phyloP scores from a whole-genome alignment of 83 land plant species.

The Diphasiastrum complanatum region DNA sequence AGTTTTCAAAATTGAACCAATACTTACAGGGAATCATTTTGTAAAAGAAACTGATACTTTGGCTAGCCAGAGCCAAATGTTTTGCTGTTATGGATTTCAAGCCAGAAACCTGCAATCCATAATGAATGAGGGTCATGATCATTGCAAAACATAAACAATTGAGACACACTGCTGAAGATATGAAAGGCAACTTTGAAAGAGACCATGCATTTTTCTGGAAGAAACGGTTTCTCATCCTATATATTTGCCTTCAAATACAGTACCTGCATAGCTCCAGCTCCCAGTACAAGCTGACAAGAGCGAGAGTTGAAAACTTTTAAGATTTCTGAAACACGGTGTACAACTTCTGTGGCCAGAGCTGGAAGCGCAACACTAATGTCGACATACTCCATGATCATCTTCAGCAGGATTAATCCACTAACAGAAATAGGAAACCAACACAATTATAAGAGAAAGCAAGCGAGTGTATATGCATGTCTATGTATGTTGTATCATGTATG shows the following conservation, averaged over 20 bases:
- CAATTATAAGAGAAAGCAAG: no score
- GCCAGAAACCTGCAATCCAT: slow-evolving; percentile 74
- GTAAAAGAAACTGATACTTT: slow-evolving; percentile 73
- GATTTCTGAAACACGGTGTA: slow-evolving; percentile 81
- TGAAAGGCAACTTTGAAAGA: no score
- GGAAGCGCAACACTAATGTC: slow-evolving; percentile 73
- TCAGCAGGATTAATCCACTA: slow-evolving; percentile 91
- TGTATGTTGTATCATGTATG: no score
- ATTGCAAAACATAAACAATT: not conserved
- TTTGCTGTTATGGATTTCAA: slow-evolving; percentile 94
- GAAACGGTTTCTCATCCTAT: no score
- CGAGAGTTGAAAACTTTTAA: slow-evolving; percentile 82
- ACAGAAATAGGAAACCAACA: slow-evolving; percentile 5
- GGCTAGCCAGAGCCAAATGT: slow-evolving; percentile 95
- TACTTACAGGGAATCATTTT: slow-evolving; percentile 84
- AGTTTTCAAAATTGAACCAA: no score
- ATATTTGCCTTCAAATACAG: no score
- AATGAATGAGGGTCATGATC: no score
- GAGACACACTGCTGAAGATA: not conserved
- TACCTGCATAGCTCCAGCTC: slow-evolving; percentile 99
- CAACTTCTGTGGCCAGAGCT: slow-evolving; percentile 72
- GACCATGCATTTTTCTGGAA: no score
- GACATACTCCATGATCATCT: slow-evolving; percentile 90
- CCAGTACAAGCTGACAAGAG: slow-evolving; percentile 92
- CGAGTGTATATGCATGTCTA: no score